Evolutionary conservation across 2,329 filamentous ascomycete genomes (phyloP).

Genomic region (Trichothecium roseum): DNA sequence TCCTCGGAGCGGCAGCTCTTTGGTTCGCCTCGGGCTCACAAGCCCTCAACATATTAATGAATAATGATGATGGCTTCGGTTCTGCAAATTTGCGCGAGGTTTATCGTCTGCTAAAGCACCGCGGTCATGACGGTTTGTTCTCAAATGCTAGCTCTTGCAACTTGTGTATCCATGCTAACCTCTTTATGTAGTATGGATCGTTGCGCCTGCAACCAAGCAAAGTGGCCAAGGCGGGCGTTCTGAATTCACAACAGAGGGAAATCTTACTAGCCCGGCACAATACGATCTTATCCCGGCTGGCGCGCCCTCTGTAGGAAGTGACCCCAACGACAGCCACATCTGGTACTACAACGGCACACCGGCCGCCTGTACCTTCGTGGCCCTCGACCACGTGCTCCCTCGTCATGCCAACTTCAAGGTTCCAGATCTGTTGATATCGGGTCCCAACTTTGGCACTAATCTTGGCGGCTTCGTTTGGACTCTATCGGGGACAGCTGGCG

Average conservation of each 20-base stretch:
- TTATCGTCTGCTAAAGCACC: conserved; percentile 17
- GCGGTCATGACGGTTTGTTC: conserved; percentile 15
- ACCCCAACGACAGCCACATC: conserved; percentile 40
- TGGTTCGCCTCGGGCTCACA: conserved; percentile 9
- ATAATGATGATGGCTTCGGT: conserved; percentile 19
- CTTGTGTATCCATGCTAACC: neutral
- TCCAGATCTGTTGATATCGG: conserved; percentile 42
- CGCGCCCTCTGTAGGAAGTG: conserved; percentile 28
- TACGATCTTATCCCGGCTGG: conserved; percentile 18
- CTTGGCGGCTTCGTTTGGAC: conserved; percentile 44
- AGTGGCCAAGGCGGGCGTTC: conserved; percentile 18
- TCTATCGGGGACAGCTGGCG: conserved; percentile 37
- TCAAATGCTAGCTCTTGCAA: neutral
- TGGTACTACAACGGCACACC: conserved; percentile 54
- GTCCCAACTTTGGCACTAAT: conserved; percentile 46
- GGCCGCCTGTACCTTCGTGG: conserved; percentile 43
- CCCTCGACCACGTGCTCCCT: conserved; percentile 44
- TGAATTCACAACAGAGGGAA: conserved; percentile 15
- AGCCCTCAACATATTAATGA: conserved; percentile 18
- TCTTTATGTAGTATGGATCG: conserved; percentile 14
- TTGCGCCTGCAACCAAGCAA: conserved; percentile 17
- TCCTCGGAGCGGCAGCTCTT: conserved; percentile 9
- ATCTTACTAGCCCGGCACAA: conserved; percentile 14
- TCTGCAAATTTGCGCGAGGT: conserved; percentile 18
- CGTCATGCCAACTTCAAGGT: conserved; percentile 33